Evolutionary conservation across 805 yeast species (phyloP).

Genomic region (Candida germanica): DNA sequence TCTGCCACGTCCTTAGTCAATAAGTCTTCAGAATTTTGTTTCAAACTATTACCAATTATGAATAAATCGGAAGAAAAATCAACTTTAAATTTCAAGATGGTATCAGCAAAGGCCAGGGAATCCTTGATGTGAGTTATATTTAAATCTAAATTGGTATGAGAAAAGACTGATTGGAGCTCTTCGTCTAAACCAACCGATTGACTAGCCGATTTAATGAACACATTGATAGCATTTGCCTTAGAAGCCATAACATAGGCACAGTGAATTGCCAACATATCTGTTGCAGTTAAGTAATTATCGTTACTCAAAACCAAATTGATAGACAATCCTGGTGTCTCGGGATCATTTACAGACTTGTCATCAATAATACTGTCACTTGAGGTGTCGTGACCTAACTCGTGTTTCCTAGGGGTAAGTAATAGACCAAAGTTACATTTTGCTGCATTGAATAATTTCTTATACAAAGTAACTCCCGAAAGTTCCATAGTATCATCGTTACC

Average conservation of each 20-base stretch:
- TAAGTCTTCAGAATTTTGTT: conserved; percentile 7
- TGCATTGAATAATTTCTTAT: conserved; percentile 23
- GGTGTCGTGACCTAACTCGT: background rate
- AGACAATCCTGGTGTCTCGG: background rate
- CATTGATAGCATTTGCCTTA: conserved; percentile 16
- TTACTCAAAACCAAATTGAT: conserved; percentile 29
- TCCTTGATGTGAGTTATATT: conserved; percentile 17
- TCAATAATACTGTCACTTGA: background rate
- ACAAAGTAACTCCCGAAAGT: conserved; percentile 20
- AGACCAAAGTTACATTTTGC: conserved; percentile 32
- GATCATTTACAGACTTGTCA: background rate
- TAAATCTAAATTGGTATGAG: conserved; percentile 8
- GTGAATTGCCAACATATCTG: conserved; percentile 32
- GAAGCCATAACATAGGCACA: conserved; percentile 21
- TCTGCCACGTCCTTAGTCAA: conserved; percentile 17
- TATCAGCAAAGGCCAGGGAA: conserved; percentile 11
- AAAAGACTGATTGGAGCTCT: conserved; percentile 12
- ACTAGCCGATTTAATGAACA: conserved; percentile 18
- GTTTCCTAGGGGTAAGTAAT: conserved; percentile 21
- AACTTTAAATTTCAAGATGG: conserved; percentile 10
- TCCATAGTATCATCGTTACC: conserved; percentile 11
- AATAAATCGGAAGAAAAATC: conserved; percentile 20
- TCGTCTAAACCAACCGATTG: conserved; percentile 15
- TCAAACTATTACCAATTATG: conserved; percentile 21
- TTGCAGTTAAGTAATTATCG: conserved; percentile 30